Evolutionary conservation across 1,139 yeast species (phyloP).

Genomic region (Kazachstania sp.): DNA sequence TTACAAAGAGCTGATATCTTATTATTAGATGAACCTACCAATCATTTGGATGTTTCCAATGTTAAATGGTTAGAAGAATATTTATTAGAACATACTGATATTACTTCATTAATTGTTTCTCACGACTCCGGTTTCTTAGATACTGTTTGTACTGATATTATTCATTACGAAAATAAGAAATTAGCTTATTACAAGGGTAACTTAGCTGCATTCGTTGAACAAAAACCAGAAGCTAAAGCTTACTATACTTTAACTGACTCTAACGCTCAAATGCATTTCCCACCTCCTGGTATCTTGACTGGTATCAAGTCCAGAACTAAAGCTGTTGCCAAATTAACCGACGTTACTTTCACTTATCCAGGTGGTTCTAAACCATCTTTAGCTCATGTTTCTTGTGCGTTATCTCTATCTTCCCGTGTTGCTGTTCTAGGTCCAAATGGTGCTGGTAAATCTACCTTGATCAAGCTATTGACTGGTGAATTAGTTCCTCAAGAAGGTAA

Average conservation of each 20-base stretch:
- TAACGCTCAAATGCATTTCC: conserved; percentile 94
- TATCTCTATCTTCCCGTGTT: conserved; percentile 88
- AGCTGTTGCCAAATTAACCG: conserved; percentile 84
- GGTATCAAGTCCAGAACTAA: conserved; percentile 94
- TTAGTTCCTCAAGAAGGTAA: conserved; percentile 76
- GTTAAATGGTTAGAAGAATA: conserved; percentile 93
- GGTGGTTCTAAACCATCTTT: conserved; percentile 83
- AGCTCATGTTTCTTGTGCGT: conserved; percentile 69
- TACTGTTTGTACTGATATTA: conserved; percentile 90
- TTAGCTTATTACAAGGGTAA: conserved; percentile 95
- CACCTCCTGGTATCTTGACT: conserved; percentile 92
- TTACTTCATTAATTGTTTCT: conserved; percentile 90
- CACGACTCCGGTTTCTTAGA: conserved; percentile 97
- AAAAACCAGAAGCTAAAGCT: conserved; percentile 92
- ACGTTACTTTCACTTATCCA: conserved; percentile 85
- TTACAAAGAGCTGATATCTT: conserved; percentile 94
- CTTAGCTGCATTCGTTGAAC: conserved; percentile 82
- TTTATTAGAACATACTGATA: conserved; percentile 67
- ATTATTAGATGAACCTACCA: conserved; percentile 94
- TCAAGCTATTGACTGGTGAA: conserved; percentile 88
- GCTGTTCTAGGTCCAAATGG: conserved; percentile 97
- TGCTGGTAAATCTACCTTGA: conserved; percentile 96
- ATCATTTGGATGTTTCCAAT: conserved; percentile 90
- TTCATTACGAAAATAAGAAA: conserved; percentile 92
- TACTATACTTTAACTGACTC: conserved; percentile 94